These are phyloP conservation scores for Schwanniomyces etchellsii DNA, from an alignment of 1,139 yeast genomes.

Conservation along the genomic window DNA sequence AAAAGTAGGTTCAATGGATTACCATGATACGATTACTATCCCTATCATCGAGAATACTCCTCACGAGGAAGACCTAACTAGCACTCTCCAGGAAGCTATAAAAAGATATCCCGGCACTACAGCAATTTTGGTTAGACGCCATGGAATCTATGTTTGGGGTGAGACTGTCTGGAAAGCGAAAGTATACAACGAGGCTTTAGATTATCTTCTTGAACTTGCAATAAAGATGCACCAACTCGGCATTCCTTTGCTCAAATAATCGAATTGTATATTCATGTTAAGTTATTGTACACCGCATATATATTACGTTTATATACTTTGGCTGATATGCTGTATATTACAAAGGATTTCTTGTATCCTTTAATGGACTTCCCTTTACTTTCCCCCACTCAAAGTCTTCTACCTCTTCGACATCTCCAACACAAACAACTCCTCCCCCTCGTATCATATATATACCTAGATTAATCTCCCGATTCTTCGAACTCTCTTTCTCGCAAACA, in stretches of 20 bases:
- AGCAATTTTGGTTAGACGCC: conserved; percentile 87
- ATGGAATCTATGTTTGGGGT: conserved; percentile 96
- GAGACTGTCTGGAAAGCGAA: conserved; percentile 90
- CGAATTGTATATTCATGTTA: conserved; percentile 11
- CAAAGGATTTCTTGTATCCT: conserved; percentile 39
- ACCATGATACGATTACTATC: conserved; percentile 68
- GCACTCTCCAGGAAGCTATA: conserved; percentile 58
- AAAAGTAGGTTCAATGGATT: conserved; percentile 62
- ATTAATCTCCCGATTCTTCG: conserved; percentile 42
- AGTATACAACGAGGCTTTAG: conserved; percentile 88
- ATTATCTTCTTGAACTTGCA: conserved; percentile 79
- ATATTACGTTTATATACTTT: conserved; percentile 1
- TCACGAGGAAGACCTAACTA: conserved; percentile 81
- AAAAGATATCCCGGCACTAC: conserved; percentile 66
- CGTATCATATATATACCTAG: conserved; percentile 67
- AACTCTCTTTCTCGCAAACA: conserved; percentile 33
- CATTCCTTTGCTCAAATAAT: conserved; percentile 40
- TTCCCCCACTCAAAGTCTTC: conserved; percentile 51
- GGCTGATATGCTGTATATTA: conserved; percentile 7
- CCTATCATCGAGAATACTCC: conserved; percentile 92
- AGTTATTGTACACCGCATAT: conserved; percentile 1
- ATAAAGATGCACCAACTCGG: conserved; percentile 69
- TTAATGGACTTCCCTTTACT: conserved; percentile 34
- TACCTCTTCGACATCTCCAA: conserved; percentile 61
- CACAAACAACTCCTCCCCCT: conserved; percentile 77